These are phyloP conservation scores for Tolypocladium amazonense DNA, from an alignment of 2,329 filamentous ascomycete species.

Conservation along the genomic window DNA sequence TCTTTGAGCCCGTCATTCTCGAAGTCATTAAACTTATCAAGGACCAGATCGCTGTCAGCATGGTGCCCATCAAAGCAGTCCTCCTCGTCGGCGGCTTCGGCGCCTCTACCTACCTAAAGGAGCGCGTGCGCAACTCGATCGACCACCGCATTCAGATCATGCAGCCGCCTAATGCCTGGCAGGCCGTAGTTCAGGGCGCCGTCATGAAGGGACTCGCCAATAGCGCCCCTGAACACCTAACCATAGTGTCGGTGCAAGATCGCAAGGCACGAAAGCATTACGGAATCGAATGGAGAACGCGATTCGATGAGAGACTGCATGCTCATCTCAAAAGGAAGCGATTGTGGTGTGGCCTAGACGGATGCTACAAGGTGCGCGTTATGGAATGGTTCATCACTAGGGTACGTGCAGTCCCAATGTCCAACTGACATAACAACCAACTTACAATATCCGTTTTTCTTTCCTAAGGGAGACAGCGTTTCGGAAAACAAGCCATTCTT, in stretches of 20 bases:
- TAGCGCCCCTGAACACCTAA: slow-evolving; percentile 20
- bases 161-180: slow-evolving; percentile 35
- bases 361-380: slow-evolving; percentile 23
- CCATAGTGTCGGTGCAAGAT: slow-evolving; percentile 26
- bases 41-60: slow-evolving; percentile 28
- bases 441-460: background rate
- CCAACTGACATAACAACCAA: background rate
- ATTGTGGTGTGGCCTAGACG: slow-evolving; percentile 25
- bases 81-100: slow-evolving; percentile 36
- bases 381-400: slow-evolving; percentile 34
- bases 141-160: slow-evolving; percentile 26
- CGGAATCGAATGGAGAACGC: slow-evolving; percentile 22
- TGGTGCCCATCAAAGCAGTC: slow-evolving; percentile 27
- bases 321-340: slow-evolving; percentile 17
- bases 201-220: slow-evolving; percentile 36
- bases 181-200: slow-evolving; percentile 36
- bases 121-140: slow-evolving; percentile 24
- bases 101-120: slow-evolving; percentile 31
- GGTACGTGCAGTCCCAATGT: slow-evolving; percentile 10
- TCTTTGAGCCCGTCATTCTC: slow-evolving; percentile 33
- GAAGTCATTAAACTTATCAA: slow-evolving; percentile 32
- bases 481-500: slow-evolving; percentile 27
- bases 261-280: slow-evolving; percentile 33
- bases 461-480: slow-evolving; percentile 22
- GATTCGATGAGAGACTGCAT: slow-evolving; percentile 20